Evolutionary conservation across 176 grass and related monocot genomes (phyloP).

Genomic region (Zoysia pacifica): DNA sequence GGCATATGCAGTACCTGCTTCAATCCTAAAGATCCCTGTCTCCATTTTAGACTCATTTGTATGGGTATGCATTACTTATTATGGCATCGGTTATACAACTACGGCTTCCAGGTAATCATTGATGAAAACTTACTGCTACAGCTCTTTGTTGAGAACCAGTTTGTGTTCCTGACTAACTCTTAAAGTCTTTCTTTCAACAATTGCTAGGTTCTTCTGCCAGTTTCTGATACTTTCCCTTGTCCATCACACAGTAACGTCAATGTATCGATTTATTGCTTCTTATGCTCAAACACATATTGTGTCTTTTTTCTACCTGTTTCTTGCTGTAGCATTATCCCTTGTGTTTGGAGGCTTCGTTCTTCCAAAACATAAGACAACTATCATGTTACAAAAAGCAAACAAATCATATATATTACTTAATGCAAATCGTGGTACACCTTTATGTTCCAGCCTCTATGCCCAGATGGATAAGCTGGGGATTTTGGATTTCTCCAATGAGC

Average conservation of each 20-base stretch:
- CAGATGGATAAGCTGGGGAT: constrained; percentile 67
- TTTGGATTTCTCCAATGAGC: constrained; percentile 66
- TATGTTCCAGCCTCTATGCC: constrained; percentile 52
- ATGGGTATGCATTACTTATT: constrained; percentile 66
- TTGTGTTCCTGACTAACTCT: background rate
- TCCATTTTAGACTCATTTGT: constrained; percentile 57
- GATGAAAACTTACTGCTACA: too few species aligned
- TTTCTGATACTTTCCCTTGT: constrained; percentile 48
- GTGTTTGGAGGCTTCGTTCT: constrained; percentile 21
- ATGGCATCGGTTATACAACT: constrained; percentile 54
- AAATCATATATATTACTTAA: background rate
- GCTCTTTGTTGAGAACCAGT: background rate
- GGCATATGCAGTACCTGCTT: constrained; percentile 60
- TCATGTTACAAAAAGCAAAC: background rate
- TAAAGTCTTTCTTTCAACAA: background rate
- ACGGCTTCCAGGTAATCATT: constrained; percentile 41
- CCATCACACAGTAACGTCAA: constrained; percentile 37
- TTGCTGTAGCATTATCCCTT: background rate
- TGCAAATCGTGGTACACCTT: background rate
- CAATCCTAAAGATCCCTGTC: constrained; percentile 51
- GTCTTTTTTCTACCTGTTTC: background rate
- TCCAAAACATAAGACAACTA: constrained; percentile 9
- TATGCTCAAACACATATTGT: constrained; percentile 32
- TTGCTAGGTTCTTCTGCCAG: constrained; percentile 50
- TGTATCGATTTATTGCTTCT: constrained; percentile 54